Percentiles rank a stretch among this genome's conserved stretches.
Conservation (phyloP, 2,329 filamentous ascomycete species). For the Sporothrix mexicana region DNA sequence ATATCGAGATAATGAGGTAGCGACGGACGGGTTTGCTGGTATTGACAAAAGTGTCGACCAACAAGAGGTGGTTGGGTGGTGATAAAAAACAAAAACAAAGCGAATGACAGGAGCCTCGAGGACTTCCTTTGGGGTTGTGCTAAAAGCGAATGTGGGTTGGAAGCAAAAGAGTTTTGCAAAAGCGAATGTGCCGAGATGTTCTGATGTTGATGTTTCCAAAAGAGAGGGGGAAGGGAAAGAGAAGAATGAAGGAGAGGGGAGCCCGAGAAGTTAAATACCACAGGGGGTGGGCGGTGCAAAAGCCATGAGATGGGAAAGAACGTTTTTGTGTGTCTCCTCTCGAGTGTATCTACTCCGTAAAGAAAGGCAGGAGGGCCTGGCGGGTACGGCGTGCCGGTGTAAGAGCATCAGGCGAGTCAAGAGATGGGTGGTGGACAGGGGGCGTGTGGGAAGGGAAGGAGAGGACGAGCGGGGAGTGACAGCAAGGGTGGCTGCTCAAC, state of each 20-base stretch:
- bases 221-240: constrained; percentile 26
- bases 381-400: constrained; percentile 26
- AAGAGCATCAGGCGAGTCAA: constrained; percentile 28
- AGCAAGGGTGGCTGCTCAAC: not conserved
- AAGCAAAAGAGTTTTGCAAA: constrained; percentile 45
- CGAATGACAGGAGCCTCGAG: constrained; percentile 79
- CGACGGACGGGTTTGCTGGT: constrained; percentile 26
- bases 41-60: constrained; percentile 18
- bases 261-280: constrained; percentile 36
- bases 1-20: constrained; percentile 23
- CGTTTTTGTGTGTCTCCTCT: constrained; percentile 17
- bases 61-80: constrained; percentile 12
- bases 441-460: not conserved
- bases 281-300: constrained; percentile 32
- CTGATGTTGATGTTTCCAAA: constrained; percentile 30
- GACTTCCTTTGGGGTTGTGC: constrained; percentile 63
- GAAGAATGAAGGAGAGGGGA: constrained; percentile 37
- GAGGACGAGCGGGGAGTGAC: constrained; percentile 14
- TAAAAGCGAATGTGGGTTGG: constrained; percentile 58
- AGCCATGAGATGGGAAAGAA: constrained; percentile 22
- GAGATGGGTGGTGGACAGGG: constrained; percentile 16
- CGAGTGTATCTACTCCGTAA: constrained; percentile 20
- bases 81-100: constrained; percentile 60
- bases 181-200: constrained; percentile 46
- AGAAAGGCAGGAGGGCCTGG: constrained; percentile 21